phyloP scores from a whole-genome alignment of 345 rosid species.

The Eucalyptus curtisii region DNA sequence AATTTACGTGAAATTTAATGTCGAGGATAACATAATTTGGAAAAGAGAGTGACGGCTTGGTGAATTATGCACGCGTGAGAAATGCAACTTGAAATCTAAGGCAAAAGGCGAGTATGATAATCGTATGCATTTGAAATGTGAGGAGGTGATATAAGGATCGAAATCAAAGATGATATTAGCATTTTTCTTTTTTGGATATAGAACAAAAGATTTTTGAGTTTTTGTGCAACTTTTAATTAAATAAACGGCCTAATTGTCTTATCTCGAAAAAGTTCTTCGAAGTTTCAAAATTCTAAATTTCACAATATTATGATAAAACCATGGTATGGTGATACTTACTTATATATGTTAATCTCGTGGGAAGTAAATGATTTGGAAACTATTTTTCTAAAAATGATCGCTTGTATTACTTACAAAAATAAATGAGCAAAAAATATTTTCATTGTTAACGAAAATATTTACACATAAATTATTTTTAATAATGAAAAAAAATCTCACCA shows the following conservation, averaged over 20 bases:
- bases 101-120: neutral
- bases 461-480: neutral
- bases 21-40: neutral
- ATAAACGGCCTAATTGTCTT: neutral
- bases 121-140: neutral
- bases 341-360: neutral
- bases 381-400: rapidly evolving
- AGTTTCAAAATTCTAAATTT: no score
- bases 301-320: neutral
- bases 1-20: neutral
- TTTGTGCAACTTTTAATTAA: neutral
- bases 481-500: neutral
- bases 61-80: neutral
- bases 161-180: neutral
- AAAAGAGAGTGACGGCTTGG: neutral
- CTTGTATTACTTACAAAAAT: rapidly evolving
- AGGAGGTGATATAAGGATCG: neutral
- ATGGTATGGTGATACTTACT: neutral
- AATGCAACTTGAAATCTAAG: neutral
- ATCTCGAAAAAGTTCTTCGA: neutral
- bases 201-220: neutral
- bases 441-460: rapidly evolving
- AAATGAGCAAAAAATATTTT: neutral
- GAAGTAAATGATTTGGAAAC: neutral
- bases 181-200: neutral